Evolutionary conservation across 1,284 basidiomycete genomes (phyloP).

Genomic region (Trichosporon sp.): DNA sequence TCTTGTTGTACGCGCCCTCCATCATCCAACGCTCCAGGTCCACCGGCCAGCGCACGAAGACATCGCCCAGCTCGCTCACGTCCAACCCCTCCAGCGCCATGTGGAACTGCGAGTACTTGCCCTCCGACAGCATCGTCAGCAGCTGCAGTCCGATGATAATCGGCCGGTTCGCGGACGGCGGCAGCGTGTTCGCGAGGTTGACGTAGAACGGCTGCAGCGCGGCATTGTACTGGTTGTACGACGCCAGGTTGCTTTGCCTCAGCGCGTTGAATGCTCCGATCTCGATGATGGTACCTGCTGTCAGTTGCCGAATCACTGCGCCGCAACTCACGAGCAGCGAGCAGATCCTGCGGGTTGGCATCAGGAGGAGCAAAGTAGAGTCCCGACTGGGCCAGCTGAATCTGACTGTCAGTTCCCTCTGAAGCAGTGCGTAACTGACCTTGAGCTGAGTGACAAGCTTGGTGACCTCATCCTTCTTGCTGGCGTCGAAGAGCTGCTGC

Average conservation of each 20-base stretch:
- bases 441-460: conserved; percentile 41
- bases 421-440: conserved; percentile 23
- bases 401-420: conserved; percentile 24
- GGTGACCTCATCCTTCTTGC: conserved; percentile 29
- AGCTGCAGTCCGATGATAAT: conserved; percentile 89
- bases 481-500: conserved; percentile 34
- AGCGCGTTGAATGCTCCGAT: conserved; percentile 93
- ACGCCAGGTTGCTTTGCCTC: conserved; percentile 76
- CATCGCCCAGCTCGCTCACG: conserved; percentile 62
- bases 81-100: conserved; percentile 92
- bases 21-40: conserved; percentile 95
- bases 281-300: conserved; percentile 83
- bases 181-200: conserved; percentile 70
- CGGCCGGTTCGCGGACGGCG: conserved; percentile 77
- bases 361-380: conserved; percentile 48
- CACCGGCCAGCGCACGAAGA: conserved; percentile 77
- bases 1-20: conserved; percentile 97
- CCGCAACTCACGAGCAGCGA: conserved; percentile 43
- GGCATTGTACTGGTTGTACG: conserved; percentile 92
- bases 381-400: conserved; percentile 46
- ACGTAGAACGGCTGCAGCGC: conserved; percentile 90
- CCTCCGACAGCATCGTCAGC: conserved; percentile 89
- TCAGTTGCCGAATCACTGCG: neutral
- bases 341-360: conserved; percentile 40
- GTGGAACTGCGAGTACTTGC: conserved; percentile 96